Percentiles rank a stretch among this genome's conserved stretches.
phyloP scores from a whole-genome alignment of 148 eudicot genomes.

The Camellia sinensis region DNA sequence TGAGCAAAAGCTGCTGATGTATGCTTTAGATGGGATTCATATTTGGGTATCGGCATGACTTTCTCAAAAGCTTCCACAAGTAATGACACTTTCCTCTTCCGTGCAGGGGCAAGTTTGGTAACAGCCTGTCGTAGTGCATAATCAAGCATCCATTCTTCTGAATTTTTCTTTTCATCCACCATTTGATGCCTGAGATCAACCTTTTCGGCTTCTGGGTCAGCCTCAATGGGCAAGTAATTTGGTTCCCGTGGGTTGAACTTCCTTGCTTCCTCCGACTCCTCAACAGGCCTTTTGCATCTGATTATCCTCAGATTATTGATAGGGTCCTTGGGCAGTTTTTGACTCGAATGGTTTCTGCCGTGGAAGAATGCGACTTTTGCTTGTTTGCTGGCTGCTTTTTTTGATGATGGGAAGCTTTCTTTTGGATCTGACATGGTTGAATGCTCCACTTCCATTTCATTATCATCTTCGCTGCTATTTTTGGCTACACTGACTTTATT shows the following conservation, averaged over 20 bases:
- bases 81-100: constrained; percentile 74
- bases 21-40: constrained; percentile 28
- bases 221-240: constrained; percentile 58
- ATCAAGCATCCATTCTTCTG: constrained; percentile 93
- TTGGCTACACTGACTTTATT: constrained; percentile 13
- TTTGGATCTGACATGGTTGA: constrained; percentile 15
- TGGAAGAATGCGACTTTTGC: constrained; percentile 11
- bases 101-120: constrained; percentile 61
- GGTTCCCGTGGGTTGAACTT: constrained; percentile 73
- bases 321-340: constrained; percentile 28
- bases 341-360: constrained; percentile 9
- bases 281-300: constrained; percentile 29
- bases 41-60: constrained; percentile 54
- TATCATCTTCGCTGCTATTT: constrained; percentile 2
- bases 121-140: constrained; percentile 69
- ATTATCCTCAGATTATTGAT: constrained; percentile 31
- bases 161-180: constrained; percentile 63
- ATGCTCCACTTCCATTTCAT: constrained; percentile 13
- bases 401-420: constrained; percentile 12
- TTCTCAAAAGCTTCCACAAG: constrained; percentile 86
- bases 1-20: constrained; percentile 34
- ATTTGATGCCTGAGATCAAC: constrained; percentile 83
- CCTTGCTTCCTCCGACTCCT: constrained; percentile 38
- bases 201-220: constrained; percentile 67
- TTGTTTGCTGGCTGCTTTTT: constrained; percentile 4